Percentiles rank a stretch among this genome's conserved stretches.
These are phyloP conservation scores for Cyanidiococcus yangmingshanensis DNA, from an alignment of 23 red algal species.

Conservation along the genomic window DNA sequence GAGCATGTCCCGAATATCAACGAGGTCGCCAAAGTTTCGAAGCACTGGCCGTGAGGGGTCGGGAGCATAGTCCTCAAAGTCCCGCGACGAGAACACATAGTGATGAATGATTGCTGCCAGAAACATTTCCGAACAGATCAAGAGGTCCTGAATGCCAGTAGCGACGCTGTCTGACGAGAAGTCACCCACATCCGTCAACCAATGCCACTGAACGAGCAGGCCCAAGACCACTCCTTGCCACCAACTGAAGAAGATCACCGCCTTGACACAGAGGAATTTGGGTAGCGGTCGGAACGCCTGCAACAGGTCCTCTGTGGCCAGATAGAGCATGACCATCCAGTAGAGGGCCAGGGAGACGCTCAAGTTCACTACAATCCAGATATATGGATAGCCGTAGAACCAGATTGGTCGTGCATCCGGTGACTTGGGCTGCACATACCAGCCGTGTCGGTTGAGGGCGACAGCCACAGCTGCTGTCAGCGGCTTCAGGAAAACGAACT, in stretches of 20 bases:
- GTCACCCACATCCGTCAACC: conserved; percentile 52
- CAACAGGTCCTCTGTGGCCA: conserved; percentile 64
- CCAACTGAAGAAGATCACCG: conserved; percentile 87
- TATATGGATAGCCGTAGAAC: conserved; percentile 11
- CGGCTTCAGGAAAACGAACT: conserved; percentile 94
- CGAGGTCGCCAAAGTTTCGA: conserved; percentile 60
- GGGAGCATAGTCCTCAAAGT: conserved; percentile 31
- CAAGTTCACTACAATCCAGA: conserved; percentile 42
- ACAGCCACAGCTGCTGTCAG: conserved; percentile 5
- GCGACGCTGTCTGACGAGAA: conserved; percentile 47
- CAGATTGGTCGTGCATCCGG: not conserved
- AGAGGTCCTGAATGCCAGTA: conserved; percentile 78
- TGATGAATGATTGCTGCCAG: conserved; percentile 62
- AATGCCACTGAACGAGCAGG: conserved; percentile 29
- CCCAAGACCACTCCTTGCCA: conserved; percentile 77
- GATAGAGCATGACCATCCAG: conserved; percentile 77
- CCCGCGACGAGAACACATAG: conserved; percentile 62
- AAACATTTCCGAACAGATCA: conserved; percentile 93
- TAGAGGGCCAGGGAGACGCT: conserved; percentile 78
- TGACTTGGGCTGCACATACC: conserved; percentile 17
- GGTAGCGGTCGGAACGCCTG: conserved; percentile 55
- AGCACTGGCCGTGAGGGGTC: conserved; percentile 39
- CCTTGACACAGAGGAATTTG: conserved; percentile 87
- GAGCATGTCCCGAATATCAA: conserved; percentile 90
- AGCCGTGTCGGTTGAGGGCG: conserved; percentile 11